Conservation (phyloP, 768 basidiomycete species). For the Ramaria rubella region DNA sequence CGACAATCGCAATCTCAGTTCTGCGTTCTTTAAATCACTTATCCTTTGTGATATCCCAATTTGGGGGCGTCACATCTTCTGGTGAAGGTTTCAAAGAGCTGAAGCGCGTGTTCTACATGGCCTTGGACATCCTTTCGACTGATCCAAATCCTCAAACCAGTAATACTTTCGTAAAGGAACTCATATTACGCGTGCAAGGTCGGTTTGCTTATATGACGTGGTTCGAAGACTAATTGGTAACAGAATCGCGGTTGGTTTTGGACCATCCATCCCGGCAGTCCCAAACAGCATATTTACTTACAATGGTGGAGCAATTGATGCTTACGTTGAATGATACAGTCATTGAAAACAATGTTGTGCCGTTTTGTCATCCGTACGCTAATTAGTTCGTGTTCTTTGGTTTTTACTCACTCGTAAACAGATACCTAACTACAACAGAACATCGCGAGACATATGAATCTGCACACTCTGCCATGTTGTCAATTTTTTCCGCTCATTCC, state of each 20-base stretch:
- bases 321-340: conserved; percentile 47
- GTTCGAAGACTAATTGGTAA: neutral
- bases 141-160: conserved; percentile 17
- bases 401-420: conserved; percentile 23
- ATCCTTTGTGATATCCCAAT: conserved; percentile 72
- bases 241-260: conserved; percentile 15
- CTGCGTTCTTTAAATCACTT: conserved; percentile 58
- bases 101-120: conserved; percentile 67
- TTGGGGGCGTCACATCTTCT: conserved; percentile 63
- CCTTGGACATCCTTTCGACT: conserved; percentile 62
- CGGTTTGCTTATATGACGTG: too few species aligned
- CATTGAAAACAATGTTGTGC: conserved; percentile 51
- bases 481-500: conserved; percentile 61
- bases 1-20: conserved; percentile 43
- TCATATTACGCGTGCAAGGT: neutral
- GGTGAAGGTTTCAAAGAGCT: conserved; percentile 62
- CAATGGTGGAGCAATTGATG: conserved; percentile 73
- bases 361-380: conserved; percentile 59
- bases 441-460: conserved; percentile 81
- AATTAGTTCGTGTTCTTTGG: conserved; percentile 7
- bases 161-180: neutral
- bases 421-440: conserved; percentile 49
- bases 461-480: conserved; percentile 75
- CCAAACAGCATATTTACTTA: conserved; percentile 56
- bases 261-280: conserved; percentile 23